Evolutionary conservation across 1,139 yeast genomes (phyloP).

Genomic region (Sugiyamaella sp.): DNA sequence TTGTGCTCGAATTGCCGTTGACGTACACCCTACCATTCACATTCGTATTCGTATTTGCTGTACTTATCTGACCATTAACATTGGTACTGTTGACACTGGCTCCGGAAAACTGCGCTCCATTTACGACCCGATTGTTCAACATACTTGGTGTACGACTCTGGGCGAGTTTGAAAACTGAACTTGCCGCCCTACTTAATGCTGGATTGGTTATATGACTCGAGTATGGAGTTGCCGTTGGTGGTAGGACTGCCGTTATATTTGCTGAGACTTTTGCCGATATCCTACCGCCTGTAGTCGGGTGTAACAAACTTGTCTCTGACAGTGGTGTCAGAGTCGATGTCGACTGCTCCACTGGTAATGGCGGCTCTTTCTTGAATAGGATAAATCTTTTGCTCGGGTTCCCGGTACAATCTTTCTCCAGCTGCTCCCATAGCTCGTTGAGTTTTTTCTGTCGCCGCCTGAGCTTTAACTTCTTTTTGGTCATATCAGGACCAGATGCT

Average conservation of each 20-base stretch:
- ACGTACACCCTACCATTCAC: too few species aligned
- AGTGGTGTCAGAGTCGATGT: too few species aligned
- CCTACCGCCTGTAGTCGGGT: background rate
- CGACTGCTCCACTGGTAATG: background rate
- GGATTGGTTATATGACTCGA: background rate
- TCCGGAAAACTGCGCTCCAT: background rate
- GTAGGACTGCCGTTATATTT: background rate
- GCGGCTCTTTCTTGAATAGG: background rate
- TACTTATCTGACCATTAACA: too few species aligned
- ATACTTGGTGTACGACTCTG: background rate
- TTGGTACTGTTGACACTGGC: too few species aligned
- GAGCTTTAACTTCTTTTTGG: background rate
- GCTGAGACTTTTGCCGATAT: background rate
- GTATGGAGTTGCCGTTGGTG: background rate
- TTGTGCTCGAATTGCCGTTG: too few species aligned
- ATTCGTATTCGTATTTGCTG: too few species aligned
- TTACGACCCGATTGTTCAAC: too few species aligned
- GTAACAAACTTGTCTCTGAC: background rate
- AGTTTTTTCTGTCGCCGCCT: slow-evolving; percentile 15
- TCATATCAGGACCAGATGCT: slow-evolving; percentile 15
- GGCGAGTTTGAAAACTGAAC: background rate
- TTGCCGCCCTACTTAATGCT: background rate
- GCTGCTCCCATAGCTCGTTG: slow-evolving; percentile 7
- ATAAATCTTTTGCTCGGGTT: background rate
- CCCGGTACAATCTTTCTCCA: background rate